A percentile compares a stretch with the other conserved stretches of the same genome.
These are phyloP conservation scores for Gossypium sturtianum DNA, from an alignment of 345 rosid genomes.

Conservation along the genomic window DNA sequence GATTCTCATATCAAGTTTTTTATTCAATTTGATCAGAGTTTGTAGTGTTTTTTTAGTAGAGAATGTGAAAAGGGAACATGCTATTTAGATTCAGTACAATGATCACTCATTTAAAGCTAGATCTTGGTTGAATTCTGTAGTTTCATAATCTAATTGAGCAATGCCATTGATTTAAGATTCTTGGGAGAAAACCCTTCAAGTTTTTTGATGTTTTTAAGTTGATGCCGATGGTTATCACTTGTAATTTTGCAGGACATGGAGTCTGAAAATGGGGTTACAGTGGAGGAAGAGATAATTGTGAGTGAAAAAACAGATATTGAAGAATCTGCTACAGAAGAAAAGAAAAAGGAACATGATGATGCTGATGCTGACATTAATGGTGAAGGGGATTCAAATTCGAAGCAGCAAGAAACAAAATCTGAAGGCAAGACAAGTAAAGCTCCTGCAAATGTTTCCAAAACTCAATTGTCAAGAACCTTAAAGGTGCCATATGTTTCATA, in stretches of 20 bases:
- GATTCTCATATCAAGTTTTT: not conserved
- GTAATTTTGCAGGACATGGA: constrained; percentile 44
- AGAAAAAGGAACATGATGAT: constrained; percentile 30
- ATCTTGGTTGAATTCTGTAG: not conserved
- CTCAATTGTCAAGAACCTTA: constrained; percentile 31
- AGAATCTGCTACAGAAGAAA: constrained; percentile 26
- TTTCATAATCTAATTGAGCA: not conserved
- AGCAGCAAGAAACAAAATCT: constrained; percentile 23
- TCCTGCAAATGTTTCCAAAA: constrained; percentile 27
- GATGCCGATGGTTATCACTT: constrained; percentile 1
- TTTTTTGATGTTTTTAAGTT: not conserved
- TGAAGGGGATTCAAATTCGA: constrained; percentile 16
- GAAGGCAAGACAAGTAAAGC: constrained; percentile 25
- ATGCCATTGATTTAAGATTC: not conserved
- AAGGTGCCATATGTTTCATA: constrained; percentile 39
- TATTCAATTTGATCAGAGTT: not conserved
- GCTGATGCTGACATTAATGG: constrained; percentile 15
- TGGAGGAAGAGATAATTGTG: constrained; percentile 34
- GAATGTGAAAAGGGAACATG: not conserved
- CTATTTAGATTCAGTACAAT: not conserved
- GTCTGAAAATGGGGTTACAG: constrained; percentile 33
- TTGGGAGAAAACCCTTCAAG: not conserved
- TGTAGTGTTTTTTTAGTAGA: not conserved
- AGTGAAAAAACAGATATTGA: constrained; percentile 23
- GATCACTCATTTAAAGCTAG: not conserved